Conservation (phyloP, 1,284 basidiomycete genomes). For the Rhodotorula mucilaginosa region DNA sequence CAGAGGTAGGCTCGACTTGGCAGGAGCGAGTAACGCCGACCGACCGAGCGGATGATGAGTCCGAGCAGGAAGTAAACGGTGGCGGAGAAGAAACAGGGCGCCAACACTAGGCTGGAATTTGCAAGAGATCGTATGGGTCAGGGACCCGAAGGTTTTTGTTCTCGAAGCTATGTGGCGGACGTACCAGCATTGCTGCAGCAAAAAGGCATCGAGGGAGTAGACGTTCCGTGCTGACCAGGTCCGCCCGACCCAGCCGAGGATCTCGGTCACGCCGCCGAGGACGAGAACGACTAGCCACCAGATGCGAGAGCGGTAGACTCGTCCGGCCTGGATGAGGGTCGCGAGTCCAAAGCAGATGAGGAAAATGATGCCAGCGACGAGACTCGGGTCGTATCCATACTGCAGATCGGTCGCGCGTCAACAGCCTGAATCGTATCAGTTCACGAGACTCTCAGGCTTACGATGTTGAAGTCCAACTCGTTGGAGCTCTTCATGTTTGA, state of each 20-base stretch:
- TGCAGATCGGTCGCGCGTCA: not conserved
- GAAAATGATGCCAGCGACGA: slow-evolving; percentile 31
- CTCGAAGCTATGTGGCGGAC: not conserved
- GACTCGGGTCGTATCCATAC: slow-evolving; percentile 12
- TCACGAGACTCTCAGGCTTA: not conserved
- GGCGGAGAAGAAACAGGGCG: slow-evolving; percentile 37
- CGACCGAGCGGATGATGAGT: slow-evolving; percentile 27
- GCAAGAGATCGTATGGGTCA: not conserved
- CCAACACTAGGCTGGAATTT: slow-evolving; percentile 19
- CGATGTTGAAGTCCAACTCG: slow-evolving; percentile 25
- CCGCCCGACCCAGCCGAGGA: slow-evolving; percentile 28
- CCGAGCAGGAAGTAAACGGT: slow-evolving; percentile 25
- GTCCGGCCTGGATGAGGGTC: slow-evolving; percentile 14
- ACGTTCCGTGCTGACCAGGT: slow-evolving; percentile 20
- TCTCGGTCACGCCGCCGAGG: slow-evolving; percentile 20
- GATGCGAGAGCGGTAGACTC: slow-evolving; percentile 14
- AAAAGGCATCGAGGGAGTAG: slow-evolving; percentile 13
- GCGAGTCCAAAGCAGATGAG: slow-evolving; percentile 29
- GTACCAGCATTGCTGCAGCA: slow-evolving; percentile 2
- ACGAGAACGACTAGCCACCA: slow-evolving; percentile 34
- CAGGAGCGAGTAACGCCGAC: slow-evolving; percentile 16
- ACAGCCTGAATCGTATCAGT: too few species aligned
- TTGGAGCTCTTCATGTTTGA: not conserved
- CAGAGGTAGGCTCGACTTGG: slow-evolving; percentile 13
- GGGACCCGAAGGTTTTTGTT: too few species aligned